A percentile compares a stretch with the other conserved stretches of the same genome.
phyloP scores from a whole-genome alignment of 768 basidiomycete genomes.

The Mycena rebaudengoi region DNA sequence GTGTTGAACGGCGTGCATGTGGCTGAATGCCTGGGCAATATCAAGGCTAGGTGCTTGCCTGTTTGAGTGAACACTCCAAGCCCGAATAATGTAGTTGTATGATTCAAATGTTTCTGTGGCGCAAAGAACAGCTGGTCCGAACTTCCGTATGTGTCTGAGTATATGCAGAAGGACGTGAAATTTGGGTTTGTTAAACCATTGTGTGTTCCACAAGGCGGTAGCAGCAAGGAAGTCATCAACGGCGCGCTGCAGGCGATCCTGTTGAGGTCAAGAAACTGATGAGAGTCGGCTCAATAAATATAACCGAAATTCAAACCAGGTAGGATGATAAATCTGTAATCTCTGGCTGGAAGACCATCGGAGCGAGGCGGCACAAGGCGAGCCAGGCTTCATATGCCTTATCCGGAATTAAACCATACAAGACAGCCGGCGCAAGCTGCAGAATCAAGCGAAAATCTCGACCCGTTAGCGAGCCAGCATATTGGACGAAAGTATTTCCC shows the following conservation, averaged over 20 bases:
- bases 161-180: slow-evolving; percentile 52
- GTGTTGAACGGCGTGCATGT: no score
- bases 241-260: slow-evolving; percentile 27
- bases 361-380: neutral
- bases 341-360: neutral
- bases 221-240: slow-evolving; percentile 46
- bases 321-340: no score
- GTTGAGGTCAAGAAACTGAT: no score
- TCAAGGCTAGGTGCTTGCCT: no score
- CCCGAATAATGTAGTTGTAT: slow-evolving; percentile 47
- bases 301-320: neutral
- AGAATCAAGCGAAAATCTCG: neutral
- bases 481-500: neutral
- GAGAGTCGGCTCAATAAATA: no score
- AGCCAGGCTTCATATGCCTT: neutral
- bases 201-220: slow-evolving; percentile 38
- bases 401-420: neutral
- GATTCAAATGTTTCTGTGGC: slow-evolving; percentile 54
- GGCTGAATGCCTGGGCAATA: no score
- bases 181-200: slow-evolving; percentile 54
- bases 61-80: slow-evolving; percentile 43
- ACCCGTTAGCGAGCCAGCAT: neutral
- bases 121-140: slow-evolving; percentile 53
- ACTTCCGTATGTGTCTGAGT: slow-evolving; percentile 42
- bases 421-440: neutral